Evolutionary conservation across 164 flowering plant genomes (phyloP).

Genomic region (Echeveria elegans): DNA sequence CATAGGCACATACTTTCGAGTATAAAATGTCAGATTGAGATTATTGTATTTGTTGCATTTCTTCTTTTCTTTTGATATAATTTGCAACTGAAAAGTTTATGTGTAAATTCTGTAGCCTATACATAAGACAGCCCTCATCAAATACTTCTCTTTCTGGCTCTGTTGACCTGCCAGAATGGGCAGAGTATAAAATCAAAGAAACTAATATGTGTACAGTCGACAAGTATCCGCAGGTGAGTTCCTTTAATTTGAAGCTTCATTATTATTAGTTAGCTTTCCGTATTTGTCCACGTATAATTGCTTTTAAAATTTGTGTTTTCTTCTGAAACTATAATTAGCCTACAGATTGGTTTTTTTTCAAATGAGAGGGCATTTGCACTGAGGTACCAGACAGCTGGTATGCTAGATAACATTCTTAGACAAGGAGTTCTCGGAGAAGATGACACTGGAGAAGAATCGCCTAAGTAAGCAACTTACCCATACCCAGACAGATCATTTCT

Average conservation of each 20-base stretch:
- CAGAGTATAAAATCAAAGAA: conserved; percentile 92
- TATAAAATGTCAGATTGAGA: not conserved
- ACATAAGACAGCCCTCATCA: conserved; percentile 69
- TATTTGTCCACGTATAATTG: not conserved
- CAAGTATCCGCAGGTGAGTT: conserved; percentile 89
- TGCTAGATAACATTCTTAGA: conserved; percentile 78
- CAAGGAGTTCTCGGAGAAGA: conserved; percentile 95
- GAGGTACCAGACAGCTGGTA: conserved; percentile 90
- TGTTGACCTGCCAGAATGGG: conserved; percentile 69
- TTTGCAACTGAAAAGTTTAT: not conserved
- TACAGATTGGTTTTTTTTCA: conserved; percentile 87
- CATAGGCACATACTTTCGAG: not conserved
- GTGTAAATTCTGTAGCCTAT: conserved; percentile 41
- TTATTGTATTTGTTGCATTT: not conserved
- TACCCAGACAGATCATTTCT: not conserved
- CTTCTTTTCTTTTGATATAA: not conserved
- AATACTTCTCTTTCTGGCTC: conserved; percentile 42
- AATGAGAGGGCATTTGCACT: conserved; percentile 80
- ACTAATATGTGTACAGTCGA: conserved; percentile 90
- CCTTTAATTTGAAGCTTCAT: not conserved
- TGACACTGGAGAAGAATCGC: conserved; percentile 93
- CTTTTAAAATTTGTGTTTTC: conserved; percentile 13
- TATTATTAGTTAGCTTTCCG: conserved; percentile 6
- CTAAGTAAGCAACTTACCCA: conserved; percentile 41
- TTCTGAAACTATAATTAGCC: conserved; percentile 38